These are phyloP conservation scores for Ophiocordyceps australis DNA, from an alignment of 2,329 filamentous ascomycete species.

Conservation along the genomic window DNA sequence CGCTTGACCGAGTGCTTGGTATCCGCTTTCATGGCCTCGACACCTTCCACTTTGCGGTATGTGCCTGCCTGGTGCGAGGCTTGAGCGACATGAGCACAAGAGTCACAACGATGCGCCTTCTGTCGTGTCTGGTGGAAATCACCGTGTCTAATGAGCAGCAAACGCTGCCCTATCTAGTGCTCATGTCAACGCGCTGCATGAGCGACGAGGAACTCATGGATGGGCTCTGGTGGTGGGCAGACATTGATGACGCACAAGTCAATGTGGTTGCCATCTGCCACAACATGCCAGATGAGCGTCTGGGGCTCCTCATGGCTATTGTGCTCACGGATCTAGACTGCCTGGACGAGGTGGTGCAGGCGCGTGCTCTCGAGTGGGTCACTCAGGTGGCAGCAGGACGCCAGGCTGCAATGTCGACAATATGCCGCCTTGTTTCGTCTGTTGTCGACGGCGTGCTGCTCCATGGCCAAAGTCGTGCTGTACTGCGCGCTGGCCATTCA, in stretches of 20 bases:
- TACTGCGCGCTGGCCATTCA: slow-evolving; percentile 40
- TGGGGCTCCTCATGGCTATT: slow-evolving; percentile 44
- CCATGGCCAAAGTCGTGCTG: slow-evolving; percentile 42
- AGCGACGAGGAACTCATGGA: slow-evolving; percentile 42
- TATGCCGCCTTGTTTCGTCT: slow-evolving; percentile 34
- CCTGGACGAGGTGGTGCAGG: slow-evolving; percentile 43
- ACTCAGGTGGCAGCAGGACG: slow-evolving; percentile 34
- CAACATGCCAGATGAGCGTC: slow-evolving; percentile 42
- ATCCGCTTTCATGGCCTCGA: slow-evolving; percentile 45
- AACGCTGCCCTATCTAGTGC: slow-evolving; percentile 38
- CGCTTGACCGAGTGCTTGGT: slow-evolving; percentile 46
- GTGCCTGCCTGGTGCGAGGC: slow-evolving; percentile 44
- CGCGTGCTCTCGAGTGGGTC: slow-evolving; percentile 39
- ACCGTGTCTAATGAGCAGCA: slow-evolving; percentile 8
- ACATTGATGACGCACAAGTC: no score
- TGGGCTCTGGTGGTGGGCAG: slow-evolving; percentile 40
- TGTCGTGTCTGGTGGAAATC: slow-evolving; percentile 38
- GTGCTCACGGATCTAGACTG: slow-evolving; percentile 48
- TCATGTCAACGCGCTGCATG: slow-evolving; percentile 38
- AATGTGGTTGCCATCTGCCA: no score
- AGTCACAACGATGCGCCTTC: slow-evolving; percentile 36
- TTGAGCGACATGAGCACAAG: slow-evolving; percentile 44
- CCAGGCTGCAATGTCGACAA: no score
- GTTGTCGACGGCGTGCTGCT: slow-evolving; percentile 43
- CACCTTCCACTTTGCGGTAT: slow-evolving; percentile 50